These are phyloP conservation scores for Penicillium odoratum DNA, from an alignment of 495 filamentous ascomycete species.

Conservation along the genomic window DNA sequence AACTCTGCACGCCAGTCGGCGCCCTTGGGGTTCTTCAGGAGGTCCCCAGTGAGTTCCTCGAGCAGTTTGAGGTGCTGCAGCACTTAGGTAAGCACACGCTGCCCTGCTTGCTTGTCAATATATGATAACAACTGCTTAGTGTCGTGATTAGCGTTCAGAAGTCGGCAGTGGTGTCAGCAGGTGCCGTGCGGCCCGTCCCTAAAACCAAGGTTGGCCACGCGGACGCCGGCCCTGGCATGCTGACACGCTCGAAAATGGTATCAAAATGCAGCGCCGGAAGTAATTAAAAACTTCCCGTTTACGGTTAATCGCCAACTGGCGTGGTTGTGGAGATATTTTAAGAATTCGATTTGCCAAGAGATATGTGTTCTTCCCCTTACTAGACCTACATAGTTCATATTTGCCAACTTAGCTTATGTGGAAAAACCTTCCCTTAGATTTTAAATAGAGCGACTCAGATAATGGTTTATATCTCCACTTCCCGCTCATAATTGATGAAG, in stretches of 20 bases:
- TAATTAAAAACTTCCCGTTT: not conserved
- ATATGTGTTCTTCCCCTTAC: too few species aligned
- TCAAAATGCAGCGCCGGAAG: not conserved
- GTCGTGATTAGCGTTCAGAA: not conserved
- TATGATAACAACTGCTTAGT: not conserved
- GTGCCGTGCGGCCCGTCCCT: not conserved
- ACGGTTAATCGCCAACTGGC: not conserved
- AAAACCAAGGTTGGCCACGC: not conserved
- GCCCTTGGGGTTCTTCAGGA: not conserved
- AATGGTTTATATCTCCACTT: too few species aligned
- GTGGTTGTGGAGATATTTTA: not conserved
- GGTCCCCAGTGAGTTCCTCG: not conserved
- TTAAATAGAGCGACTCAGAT: too few species aligned
- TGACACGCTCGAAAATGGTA: not conserved
- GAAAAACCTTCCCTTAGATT: too few species aligned
- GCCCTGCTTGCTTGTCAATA: not conserved
- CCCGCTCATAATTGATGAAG: too few species aligned
- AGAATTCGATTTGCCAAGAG: conserved; percentile 2
- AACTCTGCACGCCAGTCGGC: not conserved
- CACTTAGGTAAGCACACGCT: too few species aligned
- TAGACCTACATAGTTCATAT: too few species aligned
- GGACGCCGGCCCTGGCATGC: not conserved
- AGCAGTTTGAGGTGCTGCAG: too few species aligned
- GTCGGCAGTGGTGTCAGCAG: not conserved
- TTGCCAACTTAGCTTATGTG: too few species aligned